Conservation (phyloP, 73 alveolate genomes). For the Symbiodinium natans region DNA sequence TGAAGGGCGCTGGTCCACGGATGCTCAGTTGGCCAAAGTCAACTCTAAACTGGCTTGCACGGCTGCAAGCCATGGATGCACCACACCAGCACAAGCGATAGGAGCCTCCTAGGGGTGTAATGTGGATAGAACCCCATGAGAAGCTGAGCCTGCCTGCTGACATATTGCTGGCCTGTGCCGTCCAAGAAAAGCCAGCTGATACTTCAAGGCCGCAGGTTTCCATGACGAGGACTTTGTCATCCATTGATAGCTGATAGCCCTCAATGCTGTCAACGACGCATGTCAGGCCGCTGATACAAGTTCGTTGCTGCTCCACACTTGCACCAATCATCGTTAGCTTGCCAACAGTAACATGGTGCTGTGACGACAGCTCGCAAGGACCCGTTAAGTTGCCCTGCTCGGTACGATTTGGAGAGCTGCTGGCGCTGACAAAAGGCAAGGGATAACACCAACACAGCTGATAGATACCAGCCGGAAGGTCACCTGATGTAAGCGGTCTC, state of each 20-base stretch:
- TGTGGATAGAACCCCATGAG: neutral
- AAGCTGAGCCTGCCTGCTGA: neutral
- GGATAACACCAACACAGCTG: neutral
- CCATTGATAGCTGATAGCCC: neutral
- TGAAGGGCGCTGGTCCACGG: neutral
- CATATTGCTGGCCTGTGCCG: neutral
- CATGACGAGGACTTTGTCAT: neutral
- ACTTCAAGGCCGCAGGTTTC: constrained; percentile 48
- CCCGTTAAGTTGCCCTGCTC: neutral
- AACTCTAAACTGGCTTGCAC: neutral
- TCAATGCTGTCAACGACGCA: neutral
- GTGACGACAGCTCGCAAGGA: neutral
- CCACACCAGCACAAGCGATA: constrained; percentile 18
- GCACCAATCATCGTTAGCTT: neutral
- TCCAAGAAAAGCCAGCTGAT: neutral
- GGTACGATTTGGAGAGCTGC: neutral
- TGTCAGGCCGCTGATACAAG: neutral
- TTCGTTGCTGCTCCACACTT: neutral
- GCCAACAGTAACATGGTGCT: neutral
- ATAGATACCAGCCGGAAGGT: neutral
- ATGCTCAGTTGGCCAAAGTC: neutral
- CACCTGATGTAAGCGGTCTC: neutral
- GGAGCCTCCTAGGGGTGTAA: neutral
- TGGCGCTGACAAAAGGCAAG: neutral
- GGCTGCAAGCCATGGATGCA: neutral